A percentile compares a stretch with the other conserved stretches of the same genome.
Conservation (phyloP, 2,329 filamentous ascomycete genomes). For the Fusarium musae region DNA sequence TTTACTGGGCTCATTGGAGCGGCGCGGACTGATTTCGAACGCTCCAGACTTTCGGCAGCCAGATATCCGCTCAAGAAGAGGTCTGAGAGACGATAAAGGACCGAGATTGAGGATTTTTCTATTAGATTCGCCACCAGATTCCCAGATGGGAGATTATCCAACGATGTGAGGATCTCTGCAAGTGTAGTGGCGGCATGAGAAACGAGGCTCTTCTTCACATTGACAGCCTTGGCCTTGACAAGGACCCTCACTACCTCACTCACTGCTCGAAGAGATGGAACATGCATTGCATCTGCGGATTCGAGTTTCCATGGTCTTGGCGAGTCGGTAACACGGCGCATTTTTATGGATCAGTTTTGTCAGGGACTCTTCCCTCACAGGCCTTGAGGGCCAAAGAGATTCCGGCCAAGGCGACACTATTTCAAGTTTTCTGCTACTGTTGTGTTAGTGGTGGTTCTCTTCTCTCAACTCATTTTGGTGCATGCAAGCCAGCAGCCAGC, state of each 20-base stretch:
- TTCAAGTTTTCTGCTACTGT: conserved; percentile 10
- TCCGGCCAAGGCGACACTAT: not conserved
- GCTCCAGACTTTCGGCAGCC: conserved; percentile 35
- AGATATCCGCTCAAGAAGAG: conserved; percentile 12
- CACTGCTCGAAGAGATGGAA: conserved; percentile 10
- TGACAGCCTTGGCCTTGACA: conserved; percentile 6
- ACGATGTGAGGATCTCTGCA: conserved; percentile 3
- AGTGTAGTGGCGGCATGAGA: conserved; percentile 16
- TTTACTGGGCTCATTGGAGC: conserved; percentile 21
- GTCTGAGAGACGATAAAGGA: conserved; percentile 1
- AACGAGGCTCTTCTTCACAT: conserved; percentile 2
- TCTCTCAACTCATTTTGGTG: not conserved
- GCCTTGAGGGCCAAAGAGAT: not conserved
- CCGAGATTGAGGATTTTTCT: conserved; percentile 16
- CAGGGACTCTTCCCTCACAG: not conserved
- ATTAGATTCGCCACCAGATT: conserved; percentile 1
- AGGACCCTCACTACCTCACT: conserved; percentile 7
- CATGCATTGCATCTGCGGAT: conserved; percentile 22
- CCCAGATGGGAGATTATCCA: conserved; percentile 1
- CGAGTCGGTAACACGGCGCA: conserved; percentile 8
- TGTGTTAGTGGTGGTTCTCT: conserved; percentile 3
- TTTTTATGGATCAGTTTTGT: not conserved
- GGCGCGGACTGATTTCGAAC: conserved; percentile 31
- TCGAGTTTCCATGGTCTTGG: conserved; percentile 14
- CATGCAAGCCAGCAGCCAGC: not conserved